phyloP scores from a whole-genome alignment of 495 filamentous ascomycete species.

The Umbilicaria muhlenbergii region DNA sequence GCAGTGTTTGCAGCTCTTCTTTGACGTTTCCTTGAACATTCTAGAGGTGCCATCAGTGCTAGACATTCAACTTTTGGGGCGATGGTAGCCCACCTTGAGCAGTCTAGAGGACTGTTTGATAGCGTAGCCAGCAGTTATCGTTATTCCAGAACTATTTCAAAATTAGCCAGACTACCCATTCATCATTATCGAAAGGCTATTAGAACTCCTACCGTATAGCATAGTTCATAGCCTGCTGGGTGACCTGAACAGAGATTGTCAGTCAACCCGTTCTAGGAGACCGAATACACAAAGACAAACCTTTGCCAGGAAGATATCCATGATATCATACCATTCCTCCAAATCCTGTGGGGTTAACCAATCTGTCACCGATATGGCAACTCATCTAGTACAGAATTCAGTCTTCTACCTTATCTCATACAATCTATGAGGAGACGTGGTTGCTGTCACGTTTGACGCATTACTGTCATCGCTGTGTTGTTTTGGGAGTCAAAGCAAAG shows the following conservation, averaged over 20 bases:
- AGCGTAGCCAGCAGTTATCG: slow-evolving; percentile 74
- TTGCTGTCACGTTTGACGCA: no score
- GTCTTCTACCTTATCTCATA: no score
- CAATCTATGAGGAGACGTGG: no score
- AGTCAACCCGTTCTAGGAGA: slow-evolving; percentile 1
- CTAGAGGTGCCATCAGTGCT: slow-evolving; percentile 20
- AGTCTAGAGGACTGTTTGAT: slow-evolving; percentile 67
- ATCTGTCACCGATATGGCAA: no score
- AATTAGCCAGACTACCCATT: slow-evolving; percentile 5
- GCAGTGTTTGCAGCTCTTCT: slow-evolving; percentile 54
- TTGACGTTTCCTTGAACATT: slow-evolving; percentile 52
- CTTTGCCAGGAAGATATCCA: slow-evolving; percentile 64
- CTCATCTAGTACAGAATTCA: no score
- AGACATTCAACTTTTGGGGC: neutral
- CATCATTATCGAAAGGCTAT: neutral
- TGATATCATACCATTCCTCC: slow-evolving; percentile 21
- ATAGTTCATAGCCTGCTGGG: slow-evolving; percentile 80
- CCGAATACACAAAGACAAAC: slow-evolving; percentile 23
- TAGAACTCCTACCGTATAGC: slow-evolving; percentile 43
- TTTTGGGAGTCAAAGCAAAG: no score
- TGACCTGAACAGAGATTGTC: slow-evolving; percentile 32
- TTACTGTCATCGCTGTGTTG: no score
- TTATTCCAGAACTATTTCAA: slow-evolving; percentile 57
- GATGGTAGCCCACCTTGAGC: slow-evolving; percentile 42
- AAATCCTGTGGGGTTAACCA: no score